Base-by-base conservation (phyloP, 2,329 filamentous ascomycete genomes). In the Claviceps lovelessii region DNA sequence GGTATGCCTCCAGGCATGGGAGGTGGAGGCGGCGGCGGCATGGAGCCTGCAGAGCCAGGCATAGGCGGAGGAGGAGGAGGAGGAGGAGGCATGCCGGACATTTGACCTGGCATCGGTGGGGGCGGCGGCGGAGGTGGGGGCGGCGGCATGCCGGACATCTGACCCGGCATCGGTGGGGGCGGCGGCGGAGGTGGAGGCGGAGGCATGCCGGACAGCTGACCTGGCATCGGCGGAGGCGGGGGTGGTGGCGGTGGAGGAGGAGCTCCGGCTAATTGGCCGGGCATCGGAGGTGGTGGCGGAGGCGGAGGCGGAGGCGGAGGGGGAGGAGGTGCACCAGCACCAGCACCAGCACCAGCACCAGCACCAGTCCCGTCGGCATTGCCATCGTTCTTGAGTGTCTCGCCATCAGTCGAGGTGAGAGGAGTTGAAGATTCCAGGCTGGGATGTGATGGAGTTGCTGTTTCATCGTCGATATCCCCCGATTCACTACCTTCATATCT, bases 401-500 rank as follows among this genome's bases (percentile, higher is more conserved):
- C 76, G 44, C 70, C 70, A 56, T 87, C 84, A 57, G 73, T 76
- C 37, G 82, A 83, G 8, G 81, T 87, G 60, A 81, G 77, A 7
- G 84, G 84, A n/a, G 81, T 77, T 54, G 84, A 76, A 11, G 83
- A 82, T 59, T 90, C 85, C 58, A 88, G 72, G 68, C 85, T 88
- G 33, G 84, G 85, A 65, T 89, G 84, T 23, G 84, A 87, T 49
- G 86, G 81, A 41, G 86, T 88, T 1, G 85, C 87, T 56, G 85
- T 76, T 53, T 81, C 76, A 52, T 81, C 76, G 52, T 81, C 80
- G 45, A 77, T 79, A 60, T 81, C 80, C 61, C 86, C 84, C 37
- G 83, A 85, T 62, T 90, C 86, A 65, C 85, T 88, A 49, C 76
- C 85, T 64, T 86, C 86, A 62, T 83, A 81, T 57, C 74, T 80